A percentile compares a stretch with the other conserved stretches of the same genome.
Conservation (phyloP, 306 rosid species). For the Lithocarpus polystachyus region DNA sequence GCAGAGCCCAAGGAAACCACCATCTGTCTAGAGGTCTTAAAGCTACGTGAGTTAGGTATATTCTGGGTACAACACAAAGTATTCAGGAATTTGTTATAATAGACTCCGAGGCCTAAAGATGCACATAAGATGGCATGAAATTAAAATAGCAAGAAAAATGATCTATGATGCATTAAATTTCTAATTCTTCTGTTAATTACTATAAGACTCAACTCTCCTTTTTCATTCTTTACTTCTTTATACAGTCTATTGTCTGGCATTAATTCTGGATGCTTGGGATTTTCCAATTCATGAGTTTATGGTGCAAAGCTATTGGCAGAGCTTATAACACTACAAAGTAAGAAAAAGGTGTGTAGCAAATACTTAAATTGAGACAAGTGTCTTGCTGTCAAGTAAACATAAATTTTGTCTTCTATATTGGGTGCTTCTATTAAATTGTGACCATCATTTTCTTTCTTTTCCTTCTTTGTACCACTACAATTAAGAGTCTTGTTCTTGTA, state of each 20-base stretch:
- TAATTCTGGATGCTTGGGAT: constrained; percentile 96
- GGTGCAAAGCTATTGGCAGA: constrained; percentile 85
- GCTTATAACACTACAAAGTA: constrained; percentile 87
- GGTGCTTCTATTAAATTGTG: constrained; percentile 21
- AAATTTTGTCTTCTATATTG: constrained; percentile 6
- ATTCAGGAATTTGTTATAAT: no score
- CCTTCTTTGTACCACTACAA: no score
- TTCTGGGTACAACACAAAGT: no score
- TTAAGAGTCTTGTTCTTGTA: no score
- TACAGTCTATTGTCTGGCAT: constrained; percentile 42
- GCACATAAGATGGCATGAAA: no score
- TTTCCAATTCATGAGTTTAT: constrained; percentile 89
- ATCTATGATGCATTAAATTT: not conserved
- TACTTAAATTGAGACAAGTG: constrained; percentile 4
- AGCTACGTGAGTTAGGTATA: no score
- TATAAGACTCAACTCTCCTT: not conserved
- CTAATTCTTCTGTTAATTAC: not conserved
- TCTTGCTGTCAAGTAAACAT: constrained; percentile 10
- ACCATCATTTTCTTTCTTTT: no score
- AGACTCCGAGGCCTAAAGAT: no score
- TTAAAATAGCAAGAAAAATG: no score
- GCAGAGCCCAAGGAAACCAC: no score
- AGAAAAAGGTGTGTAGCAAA: constrained; percentile 27
- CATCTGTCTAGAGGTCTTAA: no score
- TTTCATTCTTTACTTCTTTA: constrained; percentile 6